Evolutionary conservation across 306 rosid genomes (phyloP), one percentile per base, ranked within the genome.

Genomic region (Dryas octopetala): DNA sequence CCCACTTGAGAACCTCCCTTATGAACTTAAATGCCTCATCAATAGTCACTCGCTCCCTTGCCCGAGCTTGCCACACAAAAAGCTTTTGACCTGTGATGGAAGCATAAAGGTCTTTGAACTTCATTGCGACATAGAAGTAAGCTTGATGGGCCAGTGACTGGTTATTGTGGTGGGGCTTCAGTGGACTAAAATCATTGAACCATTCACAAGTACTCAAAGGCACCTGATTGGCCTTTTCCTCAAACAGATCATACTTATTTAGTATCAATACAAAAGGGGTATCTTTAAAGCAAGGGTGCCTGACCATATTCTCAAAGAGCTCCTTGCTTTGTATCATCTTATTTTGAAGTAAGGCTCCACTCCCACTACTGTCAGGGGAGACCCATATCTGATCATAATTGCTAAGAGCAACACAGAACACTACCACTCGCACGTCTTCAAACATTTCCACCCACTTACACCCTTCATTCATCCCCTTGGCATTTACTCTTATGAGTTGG

Each of bases 381-480:
- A 89, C 81, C 65, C 76, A 91, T 73, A 90, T 48, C 79, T 92
- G 99, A 79, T 92, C 96, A 11, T 81, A 96, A 84, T 96, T 96
- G 4, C 92, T 96, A 52, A 96, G 91, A 32, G 96, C 72, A n/a
- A 88, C 82, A 1, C 96, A 92, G 50, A 92, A 96, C 64, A 92
- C 91, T 16, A 96, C 91, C 8, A 86, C 98, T 10, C 97, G 88
- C 10, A 96, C 99, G 48, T 96, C 99, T 86, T 92, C 98, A 17
- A 96, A 96, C 99, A 96, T 96, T 82, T 92, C 99, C 61, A 92
- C 97, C 99, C 99, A 92, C 77, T 92, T 96, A 80, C 99, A 90
- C 40, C 99, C 96, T 66, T 95, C 97, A 45, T 65, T 90, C 87
- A 96, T 88, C 76, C 99, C 99, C 89, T 85, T 90, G 26, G 98